Conservation (phyloP, 116 monocot genomes). For the Dioscorea cayenensis region DNA sequence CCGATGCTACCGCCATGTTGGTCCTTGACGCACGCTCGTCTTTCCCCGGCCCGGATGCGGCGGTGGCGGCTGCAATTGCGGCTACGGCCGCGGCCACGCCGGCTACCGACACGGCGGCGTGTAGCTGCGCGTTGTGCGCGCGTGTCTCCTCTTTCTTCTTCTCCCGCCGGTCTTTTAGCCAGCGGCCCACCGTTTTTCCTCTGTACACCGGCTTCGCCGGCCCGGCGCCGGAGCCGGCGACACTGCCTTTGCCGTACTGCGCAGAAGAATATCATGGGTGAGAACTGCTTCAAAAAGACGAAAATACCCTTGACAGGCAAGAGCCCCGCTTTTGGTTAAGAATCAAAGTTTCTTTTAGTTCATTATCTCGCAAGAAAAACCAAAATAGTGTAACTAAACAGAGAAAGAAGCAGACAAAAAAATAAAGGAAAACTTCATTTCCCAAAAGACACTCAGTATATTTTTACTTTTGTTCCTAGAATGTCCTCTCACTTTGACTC, state of each 20-base stretch:
- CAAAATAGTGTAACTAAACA: background rate
- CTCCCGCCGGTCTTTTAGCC: conserved; percentile 57
- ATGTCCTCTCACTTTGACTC: background rate
- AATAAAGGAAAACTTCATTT: conserved; percentile 6
- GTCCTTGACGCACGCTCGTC: conserved; percentile 54
- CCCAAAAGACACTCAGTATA: background rate
- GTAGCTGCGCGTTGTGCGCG: conserved; percentile 63
- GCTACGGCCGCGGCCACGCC: conserved; percentile 60
- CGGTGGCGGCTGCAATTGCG: conserved; percentile 50
- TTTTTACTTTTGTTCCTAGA: background rate
- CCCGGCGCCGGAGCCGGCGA: background rate
- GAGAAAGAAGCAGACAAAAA: background rate
- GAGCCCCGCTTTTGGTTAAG: background rate
- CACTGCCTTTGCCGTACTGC: conserved; percentile 35
- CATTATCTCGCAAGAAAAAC: conserved; percentile 1
- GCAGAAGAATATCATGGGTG: background rate
- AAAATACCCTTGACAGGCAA: background rate
- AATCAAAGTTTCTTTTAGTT: conserved; percentile 27
- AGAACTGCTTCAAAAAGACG: background rate
- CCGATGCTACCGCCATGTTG: conserved; percentile 87
- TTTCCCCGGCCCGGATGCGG: conserved; percentile 4
- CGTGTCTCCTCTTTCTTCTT: conserved; percentile 56
- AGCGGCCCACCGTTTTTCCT: conserved; percentile 47
- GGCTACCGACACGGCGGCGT: conserved; percentile 62
- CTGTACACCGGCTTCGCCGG: conserved; percentile 21